A percentile compares a stretch with the other conserved stretches of the same genome.
Conservation (phyloP, 1,284 basidiomycete genomes). For the Binderoboletus segoi region DNA sequence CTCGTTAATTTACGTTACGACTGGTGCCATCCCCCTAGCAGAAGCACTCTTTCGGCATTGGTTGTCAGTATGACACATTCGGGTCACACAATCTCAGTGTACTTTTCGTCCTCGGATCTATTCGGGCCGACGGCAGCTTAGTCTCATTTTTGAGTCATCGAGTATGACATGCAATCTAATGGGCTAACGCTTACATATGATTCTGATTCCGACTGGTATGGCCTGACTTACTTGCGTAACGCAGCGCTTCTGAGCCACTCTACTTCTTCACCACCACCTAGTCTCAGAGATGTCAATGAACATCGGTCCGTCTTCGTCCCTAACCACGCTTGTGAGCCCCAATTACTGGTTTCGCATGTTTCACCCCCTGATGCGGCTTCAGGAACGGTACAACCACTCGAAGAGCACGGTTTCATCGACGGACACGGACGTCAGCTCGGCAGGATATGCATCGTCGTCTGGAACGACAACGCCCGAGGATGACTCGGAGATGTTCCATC, state of each 20-base stretch:
- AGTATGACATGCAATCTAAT: background rate
- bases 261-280: background rate
- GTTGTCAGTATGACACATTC: constrained; percentile 55
- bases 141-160: constrained; percentile 7
- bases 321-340: constrained; percentile 21
- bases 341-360: constrained; percentile 14
- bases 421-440: constrained; percentile 28
- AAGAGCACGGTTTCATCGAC: constrained; percentile 25
- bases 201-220: constrained; percentile 17
- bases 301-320: constrained; percentile 13
- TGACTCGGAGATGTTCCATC: constrained; percentile 26
- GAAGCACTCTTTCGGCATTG: constrained; percentile 66
- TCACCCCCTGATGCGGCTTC: constrained; percentile 4
- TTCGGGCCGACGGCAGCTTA: background rate
- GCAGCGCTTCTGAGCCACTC: background rate
- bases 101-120: constrained; percentile 1
- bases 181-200: background rate
- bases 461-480: constrained; percentile 37
- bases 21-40: constrained; percentile 71
- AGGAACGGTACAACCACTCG: constrained; percentile 23
- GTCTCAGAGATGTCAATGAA: constrained; percentile 15
- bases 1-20: constrained; percentile 77
- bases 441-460: constrained; percentile 31
- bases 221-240: background rate
- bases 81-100: background rate